Evolutionary conservation across 1,139 yeast species (phyloP), one percentile per base, ranked within the genome.

Genomic region (Petasospora fabianii): DNA sequence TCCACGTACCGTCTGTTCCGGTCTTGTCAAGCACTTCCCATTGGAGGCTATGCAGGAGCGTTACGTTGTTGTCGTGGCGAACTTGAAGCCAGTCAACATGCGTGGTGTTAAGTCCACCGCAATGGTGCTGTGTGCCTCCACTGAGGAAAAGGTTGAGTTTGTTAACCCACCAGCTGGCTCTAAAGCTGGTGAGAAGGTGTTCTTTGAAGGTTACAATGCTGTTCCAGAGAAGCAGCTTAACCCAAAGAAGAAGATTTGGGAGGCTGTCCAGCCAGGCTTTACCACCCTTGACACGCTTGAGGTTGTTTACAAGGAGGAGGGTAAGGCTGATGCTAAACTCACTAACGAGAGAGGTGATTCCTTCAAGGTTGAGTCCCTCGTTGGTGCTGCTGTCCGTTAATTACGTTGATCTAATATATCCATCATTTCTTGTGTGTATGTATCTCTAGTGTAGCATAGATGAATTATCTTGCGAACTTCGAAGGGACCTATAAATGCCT

Each of bases 201-300:
- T 86, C 75, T 92, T 94, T 58, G 96, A 88, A 68, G 94, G 86
- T 44, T 88, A 71, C 63, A 82, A 87, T 56, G 86, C 86, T 49
- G 77, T 75, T 42, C 98, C 99, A 50, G 95, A 88, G 66, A 78
- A 87, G 61, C 94, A 83, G 61, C 74, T 94, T 65, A 90, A 92
- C 69, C 98, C 99, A 55, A 94, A 94, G 81, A 94, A 92, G 84
- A 94, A 94, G 77, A 73, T 92, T 49, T 94, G 96, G 92, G 99
- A 94, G 73, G 75, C 90, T 38, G 72, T 86, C 50, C 98, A 94
- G 71, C 97, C 97, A 37, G 72, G 75, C 44, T 90, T 92, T 73
- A 69, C 92, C 43, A 90, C 97, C 32, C 80, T 71, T 53, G 94
- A 79, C 32, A 66, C 68, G 37, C 74, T 82, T 44, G 86, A 85